Conservation (phyloP, 2,329 filamentous ascomycete genomes). For the Talaromyces sp. region DNA sequence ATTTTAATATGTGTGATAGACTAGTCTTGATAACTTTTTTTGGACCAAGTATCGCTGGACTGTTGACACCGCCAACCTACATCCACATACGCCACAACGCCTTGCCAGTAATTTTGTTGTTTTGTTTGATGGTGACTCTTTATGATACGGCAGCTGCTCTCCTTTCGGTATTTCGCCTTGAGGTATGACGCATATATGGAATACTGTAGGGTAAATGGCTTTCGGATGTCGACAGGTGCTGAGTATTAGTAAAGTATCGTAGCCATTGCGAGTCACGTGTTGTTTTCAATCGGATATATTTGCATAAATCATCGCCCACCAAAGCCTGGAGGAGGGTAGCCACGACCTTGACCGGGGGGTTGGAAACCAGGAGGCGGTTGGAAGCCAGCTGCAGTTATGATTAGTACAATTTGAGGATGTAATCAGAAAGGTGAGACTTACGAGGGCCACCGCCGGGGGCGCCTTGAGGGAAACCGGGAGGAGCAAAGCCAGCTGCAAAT, state of each 20-base stretch:
- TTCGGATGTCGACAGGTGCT: neutral
- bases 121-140: slow-evolving; percentile 18
- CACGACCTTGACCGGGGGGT: slow-evolving; percentile 56
- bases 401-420: neutral
- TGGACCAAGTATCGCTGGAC: slow-evolving; percentile 23
- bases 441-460: slow-evolving; percentile 39
- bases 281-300: slow-evolving; percentile 12
- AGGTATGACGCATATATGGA: neutral
- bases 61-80: slow-evolving; percentile 27
- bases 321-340: slow-evolving; percentile 52
- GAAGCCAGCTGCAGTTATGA: slow-evolving; percentile 45
- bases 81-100: slow-evolving; percentile 43
- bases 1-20: neutral
- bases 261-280: slow-evolving; percentile 1
- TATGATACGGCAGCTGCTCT: neutral
- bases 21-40: slow-evolving; percentile 1
- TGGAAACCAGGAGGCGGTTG: slow-evolving; percentile 71
- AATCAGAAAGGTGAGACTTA: slow-evolving; percentile 33
- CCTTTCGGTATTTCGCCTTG: neutral
- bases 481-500: slow-evolving; percentile 45
- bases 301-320: slow-evolving; percentile 36
- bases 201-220: neutral
- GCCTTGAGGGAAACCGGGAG: slow-evolving; percentile 46
- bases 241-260: neutral
- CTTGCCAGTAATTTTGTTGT: slow-evolving; percentile 33